Evolutionary conservation across 108 stramenopile genomes (phyloP).

Genomic region (Aurantiochytrium sp.): DNA sequence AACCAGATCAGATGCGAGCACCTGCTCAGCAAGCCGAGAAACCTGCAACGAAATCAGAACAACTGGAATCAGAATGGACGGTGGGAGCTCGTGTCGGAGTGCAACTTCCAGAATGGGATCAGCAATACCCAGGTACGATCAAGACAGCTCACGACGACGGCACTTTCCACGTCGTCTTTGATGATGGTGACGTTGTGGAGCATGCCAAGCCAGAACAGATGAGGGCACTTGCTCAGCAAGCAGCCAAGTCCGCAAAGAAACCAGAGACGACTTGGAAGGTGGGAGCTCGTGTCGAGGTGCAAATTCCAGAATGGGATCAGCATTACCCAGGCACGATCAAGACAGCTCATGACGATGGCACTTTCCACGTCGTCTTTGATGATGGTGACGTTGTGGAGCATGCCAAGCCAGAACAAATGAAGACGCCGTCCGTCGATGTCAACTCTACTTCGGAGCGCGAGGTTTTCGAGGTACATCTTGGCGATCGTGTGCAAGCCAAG

Average conservation of each 20-base stretch:
- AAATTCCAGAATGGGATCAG: neutral
- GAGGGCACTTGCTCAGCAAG: neutral
- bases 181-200: neutral
- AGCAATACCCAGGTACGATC: neutral
- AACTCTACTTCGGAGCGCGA: too few relatives aligned
- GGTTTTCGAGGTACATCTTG: neutral
- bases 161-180: neutral
- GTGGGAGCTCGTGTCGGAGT: neutral
- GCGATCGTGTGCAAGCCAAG: neutral
- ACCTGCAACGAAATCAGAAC: neutral
- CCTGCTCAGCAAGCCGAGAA: neutral
- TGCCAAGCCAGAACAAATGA: neutral
- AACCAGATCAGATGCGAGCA: neutral
- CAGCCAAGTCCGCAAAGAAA: neutral
- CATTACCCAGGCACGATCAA: neutral
- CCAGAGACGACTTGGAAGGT: neutral
- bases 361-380: neutral
- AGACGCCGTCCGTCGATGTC: too few relatives aligned
- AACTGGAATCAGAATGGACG: neutral
- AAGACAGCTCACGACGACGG: neutral
- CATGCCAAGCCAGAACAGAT: neutral
- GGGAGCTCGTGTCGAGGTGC: neutral
- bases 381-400: neutral
- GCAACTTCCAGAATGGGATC: neutral
- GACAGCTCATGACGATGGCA: neutral